phyloP scores from a whole-genome alignment of 768 basidiomycete species.

The Cantharellus cinnabarinus region DNA sequence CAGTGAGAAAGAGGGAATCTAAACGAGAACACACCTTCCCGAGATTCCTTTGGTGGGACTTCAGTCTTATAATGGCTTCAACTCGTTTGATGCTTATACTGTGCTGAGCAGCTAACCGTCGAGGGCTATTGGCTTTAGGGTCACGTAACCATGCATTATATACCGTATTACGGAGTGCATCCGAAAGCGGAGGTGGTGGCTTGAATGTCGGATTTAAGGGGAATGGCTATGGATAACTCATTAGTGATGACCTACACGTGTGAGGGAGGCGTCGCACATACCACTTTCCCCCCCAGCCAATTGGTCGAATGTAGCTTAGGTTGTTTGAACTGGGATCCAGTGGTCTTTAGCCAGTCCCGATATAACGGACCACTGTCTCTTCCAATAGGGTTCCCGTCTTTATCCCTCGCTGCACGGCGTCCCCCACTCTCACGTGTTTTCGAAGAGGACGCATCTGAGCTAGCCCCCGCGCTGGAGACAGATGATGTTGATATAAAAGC shows the following conservation, averaged over 20 bases:
- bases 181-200: conserved; percentile 58
- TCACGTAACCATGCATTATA: conserved; percentile 41
- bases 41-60: conserved; percentile 38
- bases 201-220: conserved; percentile 69
- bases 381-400: conserved; percentile 1
- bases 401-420: neutral
- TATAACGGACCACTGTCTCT: neutral
- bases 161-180: conserved; percentile 33
- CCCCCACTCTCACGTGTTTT: neutral
- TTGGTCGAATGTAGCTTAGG: conserved; percentile 27
- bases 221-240: conserved; percentile 38
- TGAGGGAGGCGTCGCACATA: conserved; percentile 17
- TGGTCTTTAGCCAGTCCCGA: conserved; percentile 22
- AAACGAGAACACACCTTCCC: neutral
- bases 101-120: conserved; percentile 38
- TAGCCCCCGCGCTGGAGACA: too few relatives aligned
- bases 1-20: neutral
- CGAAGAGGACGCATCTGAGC: too few relatives aligned
- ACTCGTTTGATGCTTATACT: conserved; percentile 58
- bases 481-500: too few relatives aligned
- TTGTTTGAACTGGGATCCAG: conserved; percentile 24
- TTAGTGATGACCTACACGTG: neutral
- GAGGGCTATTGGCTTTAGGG: conserved; percentile 33
- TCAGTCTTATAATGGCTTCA: conserved; percentile 64
- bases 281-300: conserved; percentile 41